phyloP scores from a whole-genome alignment of 2,329 filamentous ascomycete genomes.

The Claviceps maximensis region DNA sequence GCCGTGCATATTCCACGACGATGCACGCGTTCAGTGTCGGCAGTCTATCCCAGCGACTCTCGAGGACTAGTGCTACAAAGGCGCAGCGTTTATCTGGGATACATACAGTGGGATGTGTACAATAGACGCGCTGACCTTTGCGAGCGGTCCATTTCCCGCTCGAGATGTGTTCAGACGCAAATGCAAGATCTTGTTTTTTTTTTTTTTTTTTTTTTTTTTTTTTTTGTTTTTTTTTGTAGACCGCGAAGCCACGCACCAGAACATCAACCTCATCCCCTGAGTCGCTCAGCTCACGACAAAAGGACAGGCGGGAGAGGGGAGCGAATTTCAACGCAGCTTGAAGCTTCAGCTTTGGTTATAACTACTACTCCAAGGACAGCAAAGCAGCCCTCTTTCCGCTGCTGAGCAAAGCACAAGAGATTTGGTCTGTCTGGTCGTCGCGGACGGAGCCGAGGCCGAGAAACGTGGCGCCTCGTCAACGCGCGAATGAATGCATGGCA shows the following conservation, averaged over 20 bases:
- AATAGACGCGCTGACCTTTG: too few relatives aligned
- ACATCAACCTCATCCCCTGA: conserved; percentile 11
- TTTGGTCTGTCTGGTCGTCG: too few relatives aligned
- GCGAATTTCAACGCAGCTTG: conserved; percentile 21
- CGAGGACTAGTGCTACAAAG: too few relatives aligned
- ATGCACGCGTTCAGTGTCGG: too few relatives aligned
- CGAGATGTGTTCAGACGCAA: conserved; percentile 11
- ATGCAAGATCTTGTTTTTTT: conserved; percentile 28
- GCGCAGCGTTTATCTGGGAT: too few relatives aligned
- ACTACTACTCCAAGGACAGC: conserved; percentile 31
- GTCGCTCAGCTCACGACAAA: neutral
- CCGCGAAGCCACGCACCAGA: conserved; percentile 29
- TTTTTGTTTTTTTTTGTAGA: too few relatives aligned
- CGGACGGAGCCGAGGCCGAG: conserved; percentile 24
- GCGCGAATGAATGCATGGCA: conserved; percentile 45
- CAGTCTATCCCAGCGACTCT: too few relatives aligned
- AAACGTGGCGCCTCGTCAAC: conserved; percentile 67
- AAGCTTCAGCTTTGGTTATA: conserved; percentile 33
- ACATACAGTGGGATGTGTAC: too few relatives aligned
- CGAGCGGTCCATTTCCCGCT: conserved; percentile 3
- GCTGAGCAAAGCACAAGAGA: conserved; percentile 21
- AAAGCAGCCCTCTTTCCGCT: conserved; percentile 26
- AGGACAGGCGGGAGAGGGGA: conserved; percentile 8
- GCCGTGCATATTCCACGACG: too few relatives aligned
- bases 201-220: too few relatives aligned